Percentiles rank a stretch among this genome's conserved stretches.
Conservation (phyloP, 192 early-diverging fungal species). For the Backusella sp. region DNA sequence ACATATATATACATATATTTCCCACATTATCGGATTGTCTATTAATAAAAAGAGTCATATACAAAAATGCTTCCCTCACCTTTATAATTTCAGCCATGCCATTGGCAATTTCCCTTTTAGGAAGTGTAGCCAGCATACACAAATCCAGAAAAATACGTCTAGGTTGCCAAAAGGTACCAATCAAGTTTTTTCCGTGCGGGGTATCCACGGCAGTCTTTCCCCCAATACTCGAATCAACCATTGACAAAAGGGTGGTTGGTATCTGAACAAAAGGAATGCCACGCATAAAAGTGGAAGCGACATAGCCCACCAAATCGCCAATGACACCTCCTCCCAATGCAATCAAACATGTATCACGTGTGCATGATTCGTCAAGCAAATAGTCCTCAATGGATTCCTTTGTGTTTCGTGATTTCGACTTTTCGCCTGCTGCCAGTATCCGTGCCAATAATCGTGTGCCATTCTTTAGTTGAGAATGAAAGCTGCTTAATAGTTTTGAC, state of each 20-base stretch:
- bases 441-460: constrained; percentile 66
- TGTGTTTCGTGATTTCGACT: constrained; percentile 79
- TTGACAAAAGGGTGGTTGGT: constrained; percentile 91
- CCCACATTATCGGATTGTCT: no score
- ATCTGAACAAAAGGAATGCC: constrained; percentile 92
- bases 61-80: not conserved
- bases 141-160: constrained; percentile 88
- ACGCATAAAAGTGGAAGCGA: constrained; percentile 96
- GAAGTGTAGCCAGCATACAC: constrained; percentile 78
- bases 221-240: constrained; percentile 97
- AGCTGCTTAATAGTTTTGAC: constrained; percentile 50
- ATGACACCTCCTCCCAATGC: constrained; percentile 96
- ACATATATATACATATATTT: not conserved
- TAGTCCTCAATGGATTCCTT: constrained; percentile 90
- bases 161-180: constrained; percentile 98
- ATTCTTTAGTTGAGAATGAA: constrained; percentile 32
- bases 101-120: constrained; percentile 87
- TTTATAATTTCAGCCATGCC: constrained; percentile 96
- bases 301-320: constrained; percentile 91
- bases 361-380: constrained; percentile 77
- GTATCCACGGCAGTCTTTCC: constrained; percentile 96
- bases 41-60: not conserved
- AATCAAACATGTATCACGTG: constrained; percentile 86
- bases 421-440: constrained; percentile 83
- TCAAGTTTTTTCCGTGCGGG: constrained; percentile 90